These are phyloP conservation scores for Pleomassaria siparia DNA, from an alignment of 2,329 filamentous ascomycete species.

Conservation along the genomic window DNA sequence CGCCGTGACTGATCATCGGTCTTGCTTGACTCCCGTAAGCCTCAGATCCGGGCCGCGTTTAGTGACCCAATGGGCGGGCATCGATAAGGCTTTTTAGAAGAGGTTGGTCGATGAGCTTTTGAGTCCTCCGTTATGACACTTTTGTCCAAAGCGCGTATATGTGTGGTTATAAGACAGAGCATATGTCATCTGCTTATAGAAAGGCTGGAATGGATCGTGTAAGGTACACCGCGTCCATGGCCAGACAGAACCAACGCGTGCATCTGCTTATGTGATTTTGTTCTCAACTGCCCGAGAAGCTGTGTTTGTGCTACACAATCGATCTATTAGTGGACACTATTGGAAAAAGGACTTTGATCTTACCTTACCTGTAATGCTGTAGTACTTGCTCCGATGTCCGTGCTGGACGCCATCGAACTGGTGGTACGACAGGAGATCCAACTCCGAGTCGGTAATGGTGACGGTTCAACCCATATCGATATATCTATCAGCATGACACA, in stretches of 20 bases:
- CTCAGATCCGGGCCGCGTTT: conserved; percentile 31
- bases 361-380: conserved; percentile 16
- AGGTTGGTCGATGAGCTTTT: conserved; percentile 29
- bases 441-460: conserved; percentile 23
- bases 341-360: conserved; percentile 25
- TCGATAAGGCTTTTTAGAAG: no score
- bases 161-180: neutral
- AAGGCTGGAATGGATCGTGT: neutral
- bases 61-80: conserved; percentile 25
- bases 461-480: conserved; percentile 29
- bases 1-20: neutral
- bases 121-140: conserved; percentile 2
- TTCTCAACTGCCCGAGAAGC: conserved; percentile 7
- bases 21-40: neutral
- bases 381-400: conserved; percentile 29
- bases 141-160: neutral
- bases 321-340: conserved; percentile 18
- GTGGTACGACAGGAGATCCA: conserved; percentile 31
- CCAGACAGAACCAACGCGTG: conserved; percentile 9
- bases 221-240: conserved; percentile 12
- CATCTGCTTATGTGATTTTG: conserved; percentile 12
- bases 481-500: conserved; percentile 36
- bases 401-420: conserved; percentile 31
- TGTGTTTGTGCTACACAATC: conserved; percentile 32
- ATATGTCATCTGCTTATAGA: conserved; percentile 8